Base-by-base conservation (phyloP, 2,329 filamentous ascomycete genomes). In the Claviceps digitariae region DNA sequence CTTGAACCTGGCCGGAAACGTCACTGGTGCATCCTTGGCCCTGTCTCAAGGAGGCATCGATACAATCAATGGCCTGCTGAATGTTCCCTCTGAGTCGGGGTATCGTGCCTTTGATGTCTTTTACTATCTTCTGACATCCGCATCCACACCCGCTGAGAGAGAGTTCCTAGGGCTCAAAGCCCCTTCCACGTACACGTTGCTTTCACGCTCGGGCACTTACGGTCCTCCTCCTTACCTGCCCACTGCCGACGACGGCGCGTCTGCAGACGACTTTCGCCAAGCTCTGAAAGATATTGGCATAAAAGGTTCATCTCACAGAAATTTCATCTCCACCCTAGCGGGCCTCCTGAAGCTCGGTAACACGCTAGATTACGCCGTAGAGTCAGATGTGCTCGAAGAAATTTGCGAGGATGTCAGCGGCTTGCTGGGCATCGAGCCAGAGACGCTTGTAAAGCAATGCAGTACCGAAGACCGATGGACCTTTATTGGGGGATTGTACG, bases 51-150 rank as follows among this genome's bases (percentile, higher is more conserved):
- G 88, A 3, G 93, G 93, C 20, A 86, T 98, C 56, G 87, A 98
- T 65, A 93, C 90, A 0, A 71, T 76, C 21, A 82, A 82, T 57
- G 93, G 91, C 44, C 74, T 98, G 12, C 74, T 96, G 17, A 82
- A 86, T 54, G 81, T 98, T 17, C 87, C 93, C 0, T 69, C 82
- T 0, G 83, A 95, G 64, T 64, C 82, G 7, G 93, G 93, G 13
- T 89, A 89, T 68, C 84, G 93, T 57, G 93, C 91, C 3, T 98
- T 98, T 61, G 91, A 98, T 64, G 93, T 95, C 50, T 97, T 98
- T 65, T 97, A 98, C 72, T 97, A 96, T 63, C 81, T 98, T 1
- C 77, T 97, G 44, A 94, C 90, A 0, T 90, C 87, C n/a, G 86
- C 87, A 0, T 95, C 93, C 0, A 93, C 88, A 1, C 82, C 86